These are phyloP conservation scores for Sarocladium oryzae DNA, from an alignment of 2,329 filamentous ascomycete genomes.

Conservation along the genomic window DNA sequence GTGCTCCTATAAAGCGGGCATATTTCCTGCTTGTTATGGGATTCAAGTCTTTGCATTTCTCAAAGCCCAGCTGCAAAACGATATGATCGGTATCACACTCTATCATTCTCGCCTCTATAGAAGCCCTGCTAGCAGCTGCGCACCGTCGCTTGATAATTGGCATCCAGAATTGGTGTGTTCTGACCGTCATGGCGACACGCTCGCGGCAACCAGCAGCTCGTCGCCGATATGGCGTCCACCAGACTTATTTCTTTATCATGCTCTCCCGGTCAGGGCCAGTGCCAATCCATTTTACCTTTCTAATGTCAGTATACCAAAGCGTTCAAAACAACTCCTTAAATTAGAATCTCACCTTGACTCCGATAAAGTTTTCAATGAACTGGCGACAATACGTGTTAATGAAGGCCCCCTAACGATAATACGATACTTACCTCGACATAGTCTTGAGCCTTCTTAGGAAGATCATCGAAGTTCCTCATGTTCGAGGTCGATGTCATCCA, in stretches of 20 bases:
- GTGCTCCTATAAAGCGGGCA: background rate
- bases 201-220: conserved; percentile 7
- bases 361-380: conserved; percentile 60
- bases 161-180: background rate
- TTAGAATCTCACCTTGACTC: conserved; percentile 37
- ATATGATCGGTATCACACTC: background rate
- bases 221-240: background rate
- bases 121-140: background rate
- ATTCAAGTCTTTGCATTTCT: background rate
- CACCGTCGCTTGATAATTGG: background rate
- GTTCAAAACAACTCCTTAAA: background rate
- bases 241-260: conserved; percentile 11
- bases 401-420: conserved; percentile 9
- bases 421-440: conserved; percentile 47
- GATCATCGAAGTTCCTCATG: conserved; percentile 51
- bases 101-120: background rate
- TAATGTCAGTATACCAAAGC: conserved; percentile 7
- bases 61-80: background rate
- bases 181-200: background rate
- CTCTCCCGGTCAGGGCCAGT: conserved; percentile 15
- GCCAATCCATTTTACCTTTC: conserved; percentile 15
- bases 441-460: conserved; percentile 56
- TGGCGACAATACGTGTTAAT: conserved; percentile 15
- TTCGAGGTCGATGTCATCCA: conserved; percentile 62
- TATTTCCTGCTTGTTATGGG: background rate